Conservation (phyloP, 768 basidiomycete species). For the Suillus subluteus region DNA sequence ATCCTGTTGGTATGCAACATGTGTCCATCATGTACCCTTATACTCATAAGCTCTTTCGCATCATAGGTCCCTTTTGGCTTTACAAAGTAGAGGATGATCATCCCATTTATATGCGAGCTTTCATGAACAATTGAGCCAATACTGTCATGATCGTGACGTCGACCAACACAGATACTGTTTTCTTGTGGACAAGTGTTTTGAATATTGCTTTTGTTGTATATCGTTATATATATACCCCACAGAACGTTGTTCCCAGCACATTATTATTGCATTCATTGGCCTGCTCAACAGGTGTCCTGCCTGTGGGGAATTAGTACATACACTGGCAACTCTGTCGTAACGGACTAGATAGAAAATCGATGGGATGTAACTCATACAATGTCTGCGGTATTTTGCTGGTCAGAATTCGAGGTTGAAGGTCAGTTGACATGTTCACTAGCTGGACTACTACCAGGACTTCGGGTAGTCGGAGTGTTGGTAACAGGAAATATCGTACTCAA, state of each 20-base stretch:
- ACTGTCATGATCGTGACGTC: not conserved
- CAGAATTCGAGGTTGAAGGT: not conserved
- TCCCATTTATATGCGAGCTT: conserved; percentile 38
- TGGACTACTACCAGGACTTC: conserved; percentile 4
- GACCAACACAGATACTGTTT: not conserved
- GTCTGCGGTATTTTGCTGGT: not conserved
- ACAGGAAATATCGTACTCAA: conserved; percentile 9
- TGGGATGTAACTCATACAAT: not conserved
- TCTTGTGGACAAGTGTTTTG: not conserved
- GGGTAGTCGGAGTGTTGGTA: not conserved
- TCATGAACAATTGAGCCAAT: conserved; percentile 13
- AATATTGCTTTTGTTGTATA: conserved; percentile 7
- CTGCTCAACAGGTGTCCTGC: too few species aligned
- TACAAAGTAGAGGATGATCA: conserved; percentile 56
- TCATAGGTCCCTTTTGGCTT: conserved; percentile 71
- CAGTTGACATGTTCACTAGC: not conserved
- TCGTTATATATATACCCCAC: conserved; percentile 33
- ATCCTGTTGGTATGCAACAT: conserved; percentile 61
- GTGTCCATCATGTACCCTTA: not conserved
- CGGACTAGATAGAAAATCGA: not conserved
- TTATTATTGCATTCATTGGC: too few species aligned
- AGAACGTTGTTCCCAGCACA: conserved; percentile 7
- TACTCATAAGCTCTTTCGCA: conserved; percentile 6
- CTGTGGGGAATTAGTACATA: not conserved
- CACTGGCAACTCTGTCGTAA: not conserved